Conservation (phyloP, 805 yeast genomes). For the Naumovozyma dairenensis region DNA sequence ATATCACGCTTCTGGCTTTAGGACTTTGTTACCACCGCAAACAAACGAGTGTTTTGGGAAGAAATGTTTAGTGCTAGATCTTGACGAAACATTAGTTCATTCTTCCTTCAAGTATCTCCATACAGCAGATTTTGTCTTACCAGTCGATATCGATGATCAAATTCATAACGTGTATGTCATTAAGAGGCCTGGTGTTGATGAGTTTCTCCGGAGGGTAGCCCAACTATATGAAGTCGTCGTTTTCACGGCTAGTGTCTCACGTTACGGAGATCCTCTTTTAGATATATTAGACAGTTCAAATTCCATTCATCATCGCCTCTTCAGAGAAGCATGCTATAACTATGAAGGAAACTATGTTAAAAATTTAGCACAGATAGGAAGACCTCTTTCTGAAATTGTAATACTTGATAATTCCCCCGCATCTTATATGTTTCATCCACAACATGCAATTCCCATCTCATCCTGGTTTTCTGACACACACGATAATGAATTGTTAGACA, state of each 20-base stretch:
- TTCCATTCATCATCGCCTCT: conserved; percentile 79
- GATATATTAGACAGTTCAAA: conserved; percentile 75
- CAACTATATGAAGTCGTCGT: conserved; percentile 88
- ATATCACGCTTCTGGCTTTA: conserved; percentile 53
- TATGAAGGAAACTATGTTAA: conserved; percentile 93
- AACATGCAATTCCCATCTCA: conserved; percentile 93
- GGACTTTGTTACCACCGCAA: conserved; percentile 50
- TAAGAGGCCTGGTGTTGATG: conserved; percentile 97
- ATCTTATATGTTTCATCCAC: conserved; percentile 95
- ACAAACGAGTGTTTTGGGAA: conserved; percentile 41
- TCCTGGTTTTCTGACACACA: conserved; percentile 98
- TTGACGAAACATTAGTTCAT: conserved; percentile 95
- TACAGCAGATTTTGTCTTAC: conserved; percentile 92
- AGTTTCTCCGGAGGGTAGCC: conserved; percentile 75
- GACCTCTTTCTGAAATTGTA: conserved; percentile 77
- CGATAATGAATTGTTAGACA: conserved; percentile 88
- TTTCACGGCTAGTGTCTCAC: conserved; percentile 89
- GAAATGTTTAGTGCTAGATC: conserved; percentile 82
- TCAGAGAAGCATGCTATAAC: conserved; percentile 88
- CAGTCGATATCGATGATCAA: conserved; percentile 91
- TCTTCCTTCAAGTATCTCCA: conserved; percentile 86
- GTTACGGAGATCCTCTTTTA: conserved; percentile 92
- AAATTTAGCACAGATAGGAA: conserved; percentile 85
- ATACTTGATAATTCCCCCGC: conserved; percentile 97
- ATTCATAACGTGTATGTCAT: conserved; percentile 91